Conservation (phyloP, 768 basidiomycete genomes). For the Podaxis sp. region DNA sequence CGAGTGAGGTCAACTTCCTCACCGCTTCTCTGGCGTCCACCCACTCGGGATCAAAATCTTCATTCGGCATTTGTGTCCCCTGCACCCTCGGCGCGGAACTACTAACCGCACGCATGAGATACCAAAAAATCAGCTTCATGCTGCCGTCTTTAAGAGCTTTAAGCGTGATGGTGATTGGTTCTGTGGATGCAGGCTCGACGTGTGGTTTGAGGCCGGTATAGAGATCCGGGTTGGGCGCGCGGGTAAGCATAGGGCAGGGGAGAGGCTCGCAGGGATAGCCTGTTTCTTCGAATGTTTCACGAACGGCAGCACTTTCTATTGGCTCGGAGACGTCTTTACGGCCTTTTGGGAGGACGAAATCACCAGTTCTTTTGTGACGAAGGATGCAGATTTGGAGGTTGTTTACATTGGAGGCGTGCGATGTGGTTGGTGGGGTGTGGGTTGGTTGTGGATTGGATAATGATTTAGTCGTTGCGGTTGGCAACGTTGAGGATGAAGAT, state of each 20-base stretch:
- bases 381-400: slow-evolving; percentile 36
- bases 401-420: slow-evolving; percentile 1
- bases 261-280: slow-evolving; percentile 51
- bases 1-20: slow-evolving; percentile 30
- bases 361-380: slow-evolving; percentile 21
- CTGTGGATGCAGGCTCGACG: slow-evolving; percentile 13
- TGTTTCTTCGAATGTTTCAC: slow-evolving; percentile 66
- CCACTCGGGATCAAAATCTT: slow-evolving; percentile 37
- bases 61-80: slow-evolving; percentile 40
- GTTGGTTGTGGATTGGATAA: too few relatives aligned
- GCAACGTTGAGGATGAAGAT: neutral
- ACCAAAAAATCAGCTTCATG: slow-evolving; percentile 53
- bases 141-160: slow-evolving; percentile 21
- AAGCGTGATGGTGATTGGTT: slow-evolving; percentile 30
- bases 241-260: slow-evolving; percentile 46
- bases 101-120: slow-evolving; percentile 30
- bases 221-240: slow-evolving; percentile 49
- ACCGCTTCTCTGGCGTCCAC: slow-evolving; percentile 30
- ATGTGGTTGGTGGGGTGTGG: too few relatives aligned
- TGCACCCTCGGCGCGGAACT: slow-evolving; percentile 26
- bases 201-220: slow-evolving; percentile 20
- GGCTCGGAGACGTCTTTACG: slow-evolving; percentile 55
- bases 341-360: slow-evolving; percentile 55
- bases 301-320: slow-evolving; percentile 44
- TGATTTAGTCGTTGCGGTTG: neutral